A percentile compares a stretch with the other conserved stretches of the same genome.
phyloP scores from a whole-genome alignment of 352 stramenopile species.

The Lagenidium giganteum region DNA sequence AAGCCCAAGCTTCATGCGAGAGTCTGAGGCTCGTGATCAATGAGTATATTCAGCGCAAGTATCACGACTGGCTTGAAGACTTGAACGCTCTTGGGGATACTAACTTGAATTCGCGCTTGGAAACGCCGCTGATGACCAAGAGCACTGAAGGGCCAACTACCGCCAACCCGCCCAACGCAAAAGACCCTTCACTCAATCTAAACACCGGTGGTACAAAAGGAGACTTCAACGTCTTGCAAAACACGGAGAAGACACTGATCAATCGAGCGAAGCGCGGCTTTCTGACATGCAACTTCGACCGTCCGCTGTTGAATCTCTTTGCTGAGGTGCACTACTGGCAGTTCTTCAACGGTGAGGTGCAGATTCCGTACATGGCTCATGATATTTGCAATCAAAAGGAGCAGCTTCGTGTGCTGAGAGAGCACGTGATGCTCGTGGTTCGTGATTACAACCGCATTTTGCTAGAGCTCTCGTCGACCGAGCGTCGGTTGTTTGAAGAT shows the following conservation, averaged over 20 bases:
- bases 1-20: constrained; percentile 71
- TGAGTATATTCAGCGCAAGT: constrained; percentile 88
- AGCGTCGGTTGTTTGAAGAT: constrained; percentile 91
- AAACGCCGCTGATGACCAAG: constrained; percentile 87
- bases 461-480: constrained; percentile 84
- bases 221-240: constrained; percentile 65
- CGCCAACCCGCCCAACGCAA: too few species aligned
- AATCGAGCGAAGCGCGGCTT: constrained; percentile 77
- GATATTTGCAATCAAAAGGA: constrained; percentile 95
- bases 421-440: constrained; percentile 94
- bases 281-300: constrained; percentile 94
- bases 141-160: constrained; percentile 7
- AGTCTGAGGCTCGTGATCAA: constrained; percentile 79
- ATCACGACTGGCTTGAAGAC: constrained; percentile 88
- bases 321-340: constrained; percentile 91
- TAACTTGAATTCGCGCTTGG: constrained; percentile 75
- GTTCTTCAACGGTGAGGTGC: constrained; percentile 90
- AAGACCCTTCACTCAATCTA: constrained; percentile 22
- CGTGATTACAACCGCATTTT: constrained; percentile 95
- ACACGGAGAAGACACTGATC: constrained; percentile 80
- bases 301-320: constrained; percentile 90
- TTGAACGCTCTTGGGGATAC: constrained; percentile 72
- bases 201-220: constrained; percentile 18
- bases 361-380: constrained; percentile 93
- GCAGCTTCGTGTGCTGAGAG: constrained; percentile 85